Conservation (phyloP, 495 filamentous ascomycete genomes). For the Aeminium ludgeri region DNA sequence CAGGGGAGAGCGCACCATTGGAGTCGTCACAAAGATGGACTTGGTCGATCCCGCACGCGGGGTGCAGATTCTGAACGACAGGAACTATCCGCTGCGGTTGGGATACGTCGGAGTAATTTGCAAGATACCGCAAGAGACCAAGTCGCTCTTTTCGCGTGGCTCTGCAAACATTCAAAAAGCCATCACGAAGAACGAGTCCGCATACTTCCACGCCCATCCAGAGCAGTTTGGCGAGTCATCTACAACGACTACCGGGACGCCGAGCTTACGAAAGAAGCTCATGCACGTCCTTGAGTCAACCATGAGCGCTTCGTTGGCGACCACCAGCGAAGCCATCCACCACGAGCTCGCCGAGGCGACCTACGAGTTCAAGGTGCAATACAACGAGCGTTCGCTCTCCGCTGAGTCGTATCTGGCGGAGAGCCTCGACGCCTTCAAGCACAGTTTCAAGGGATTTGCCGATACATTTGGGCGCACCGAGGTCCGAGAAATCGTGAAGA, state of each 20-base stretch:
- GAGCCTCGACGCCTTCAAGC: conserved; percentile 89
- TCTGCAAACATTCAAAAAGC: conserved; percentile 63
- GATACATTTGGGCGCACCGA: conserved; percentile 78
- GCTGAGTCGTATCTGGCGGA: conserved; percentile 94
- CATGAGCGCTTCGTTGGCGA: conserved; percentile 78
- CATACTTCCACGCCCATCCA: conserved; percentile 75
- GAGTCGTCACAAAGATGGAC: conserved; percentile 98
- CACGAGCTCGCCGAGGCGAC: conserved; percentile 94
- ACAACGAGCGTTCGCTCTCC: conserved; percentile 87
- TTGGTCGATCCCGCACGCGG: conserved; percentile 76
- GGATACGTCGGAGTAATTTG: conserved; percentile 97
- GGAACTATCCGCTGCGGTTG: conserved; percentile 82
- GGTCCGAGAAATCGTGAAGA: conserved; percentile 77
- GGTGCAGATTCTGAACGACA: conserved; percentile 58
- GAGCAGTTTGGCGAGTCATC: conserved; percentile 58
- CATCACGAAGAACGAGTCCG: conserved; percentile 73
- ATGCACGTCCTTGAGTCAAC: conserved; percentile 96
- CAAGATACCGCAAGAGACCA: conserved; percentile 49
- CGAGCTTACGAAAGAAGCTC: conserved; percentile 77
- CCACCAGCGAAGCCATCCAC: conserved; percentile 77
- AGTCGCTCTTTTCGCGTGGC: conserved; percentile 70
- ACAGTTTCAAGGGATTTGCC: conserved; percentile 85
- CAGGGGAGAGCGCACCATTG: conserved; percentile 86
- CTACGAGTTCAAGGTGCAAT: conserved; percentile 99
- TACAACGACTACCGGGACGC: conserved; percentile 60